phyloP scores from a whole-genome alignment of 2,329 filamentous ascomycete species.

The Aspergillus aculeatinus region DNA sequence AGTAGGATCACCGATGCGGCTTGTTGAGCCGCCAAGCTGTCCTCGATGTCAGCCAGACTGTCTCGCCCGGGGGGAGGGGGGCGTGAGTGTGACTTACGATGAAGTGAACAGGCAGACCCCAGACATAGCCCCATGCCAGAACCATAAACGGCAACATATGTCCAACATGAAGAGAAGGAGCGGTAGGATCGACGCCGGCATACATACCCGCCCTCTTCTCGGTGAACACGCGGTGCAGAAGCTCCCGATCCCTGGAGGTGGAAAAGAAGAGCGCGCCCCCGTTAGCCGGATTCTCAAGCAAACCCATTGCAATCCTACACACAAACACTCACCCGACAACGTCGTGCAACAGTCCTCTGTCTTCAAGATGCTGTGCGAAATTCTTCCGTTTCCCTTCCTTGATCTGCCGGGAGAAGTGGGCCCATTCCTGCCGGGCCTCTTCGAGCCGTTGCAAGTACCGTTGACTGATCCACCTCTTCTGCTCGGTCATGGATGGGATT shows the following conservation, averaged over 20 bases:
- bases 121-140: slow-evolving; percentile 50
- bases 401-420: slow-evolving; percentile 42
- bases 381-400: slow-evolving; percentile 44
- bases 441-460: slow-evolving; percentile 37
- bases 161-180: slow-evolving; percentile 51
- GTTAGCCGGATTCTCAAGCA: slow-evolving; percentile 12
- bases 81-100: slow-evolving; percentile 36
- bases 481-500: slow-evolving; percentile 8
- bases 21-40: slow-evolving; percentile 49
- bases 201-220: slow-evolving; percentile 49
- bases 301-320: not conserved
- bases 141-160: slow-evolving; percentile 55
- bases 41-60: slow-evolving; percentile 18
- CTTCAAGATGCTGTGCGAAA: slow-evolving; percentile 47
- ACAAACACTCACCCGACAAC: slow-evolving; percentile 43
- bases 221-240: slow-evolving; percentile 45
- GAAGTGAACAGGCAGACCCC: slow-evolving; percentile 47
- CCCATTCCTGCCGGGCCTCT: slow-evolving; percentile 44
- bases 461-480: slow-evolving; percentile 41
- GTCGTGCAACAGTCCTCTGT: slow-evolving; percentile 48
- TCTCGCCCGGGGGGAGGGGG: not conserved
- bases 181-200: slow-evolving; percentile 51
- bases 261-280: not conserved
- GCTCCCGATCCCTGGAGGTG: slow-evolving; percentile 39
- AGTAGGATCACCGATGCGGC: slow-evolving; percentile 48